Evolutionary conservation across 257 asterid genomes (phyloP).

Genomic region (Euphrasia confusa): DNA sequence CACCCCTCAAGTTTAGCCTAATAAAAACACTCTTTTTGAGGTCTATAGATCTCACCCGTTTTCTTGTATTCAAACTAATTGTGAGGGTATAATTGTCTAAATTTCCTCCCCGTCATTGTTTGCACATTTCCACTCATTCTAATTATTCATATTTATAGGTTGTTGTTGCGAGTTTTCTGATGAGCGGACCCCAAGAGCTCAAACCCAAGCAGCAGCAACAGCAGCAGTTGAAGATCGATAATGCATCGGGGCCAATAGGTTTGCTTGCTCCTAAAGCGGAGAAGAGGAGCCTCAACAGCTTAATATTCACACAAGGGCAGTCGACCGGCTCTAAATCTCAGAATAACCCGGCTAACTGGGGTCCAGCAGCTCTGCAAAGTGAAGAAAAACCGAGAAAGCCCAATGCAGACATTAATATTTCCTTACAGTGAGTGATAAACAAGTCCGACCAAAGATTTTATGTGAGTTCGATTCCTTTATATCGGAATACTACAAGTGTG

Average conservation of each 20-base stretch:
- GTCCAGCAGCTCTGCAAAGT: slow-evolving; percentile 15
- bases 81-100: background rate
- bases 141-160: slow-evolving; percentile 33
- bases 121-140: background rate
- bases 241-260: background rate
- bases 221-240: slow-evolving; percentile 39
- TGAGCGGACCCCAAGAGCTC: slow-evolving; percentile 45
- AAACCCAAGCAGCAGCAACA: slow-evolving; percentile 41
- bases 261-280: slow-evolving; percentile 28
- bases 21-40: too few relatives aligned
- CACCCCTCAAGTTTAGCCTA: background rate
- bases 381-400: slow-evolving; percentile 47
- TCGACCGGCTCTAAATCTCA: slow-evolving; percentile 32
- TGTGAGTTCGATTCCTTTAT: background rate
- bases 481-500: background rate
- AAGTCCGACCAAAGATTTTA: background rate
- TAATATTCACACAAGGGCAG: slow-evolving; percentile 24
- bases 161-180: slow-evolving; percentile 74
- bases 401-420: slow-evolving; percentile 35
- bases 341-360: slow-evolving; percentile 36
- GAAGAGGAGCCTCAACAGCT: slow-evolving; percentile 29
- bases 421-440: background rate
- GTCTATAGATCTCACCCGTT: too few relatives aligned
- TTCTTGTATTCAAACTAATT: background rate
- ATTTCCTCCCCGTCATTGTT: background rate